Percentiles rank a stretch among this genome's conserved stretches.
phyloP scores from a whole-genome alignment of 768 basidiomycete species.

The Sistotremastrum suecicum region DNA sequence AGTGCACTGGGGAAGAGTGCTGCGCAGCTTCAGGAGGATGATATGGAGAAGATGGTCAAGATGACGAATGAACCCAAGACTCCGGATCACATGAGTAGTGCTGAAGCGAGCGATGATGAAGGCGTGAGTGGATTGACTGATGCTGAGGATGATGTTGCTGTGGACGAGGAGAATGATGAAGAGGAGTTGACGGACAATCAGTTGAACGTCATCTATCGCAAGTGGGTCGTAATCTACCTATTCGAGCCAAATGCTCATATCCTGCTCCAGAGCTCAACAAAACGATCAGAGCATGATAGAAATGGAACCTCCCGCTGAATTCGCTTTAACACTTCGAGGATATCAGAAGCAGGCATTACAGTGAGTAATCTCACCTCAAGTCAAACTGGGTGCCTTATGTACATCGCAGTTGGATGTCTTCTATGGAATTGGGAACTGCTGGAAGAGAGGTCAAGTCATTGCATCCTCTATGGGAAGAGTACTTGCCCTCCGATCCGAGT shows the following conservation, averaged over 20 bases:
- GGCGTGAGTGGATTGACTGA: conserved; percentile 49
- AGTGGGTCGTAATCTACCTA: conserved; percentile 28
- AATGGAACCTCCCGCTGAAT: conserved; percentile 71
- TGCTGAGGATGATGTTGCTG: conserved; percentile 69
- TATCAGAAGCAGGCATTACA: conserved; percentile 91
- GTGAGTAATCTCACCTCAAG: conserved; percentile 24
- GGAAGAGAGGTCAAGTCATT: conserved; percentile 59
- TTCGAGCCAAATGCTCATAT: conserved; percentile 1
- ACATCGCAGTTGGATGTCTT: conserved; percentile 74
- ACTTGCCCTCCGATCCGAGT: not conserved
- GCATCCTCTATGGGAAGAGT: conserved; percentile 95
- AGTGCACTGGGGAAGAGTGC: conserved; percentile 26
- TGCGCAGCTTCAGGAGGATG: conserved; percentile 21
- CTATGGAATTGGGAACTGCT: conserved; percentile 64
- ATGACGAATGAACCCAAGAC: conserved; percentile 9
- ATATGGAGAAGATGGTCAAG: conserved; percentile 25
- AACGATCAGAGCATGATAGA: conserved; percentile 63
- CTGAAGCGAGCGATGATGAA: conserved; percentile 19
- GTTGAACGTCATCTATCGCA: conserved; percentile 71
- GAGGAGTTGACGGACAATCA: conserved; percentile 76
- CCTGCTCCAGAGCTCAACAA: conserved; percentile 54
- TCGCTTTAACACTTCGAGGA: conserved; percentile 58
- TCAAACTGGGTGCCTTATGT: not conserved
- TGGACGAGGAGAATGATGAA: conserved; percentile 57
- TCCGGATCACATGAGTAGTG: not conserved